These are phyloP conservation scores for Cercospora canescens DNA, from an alignment of 2,329 filamentous ascomycete species.

Conservation along the genomic window DNA sequence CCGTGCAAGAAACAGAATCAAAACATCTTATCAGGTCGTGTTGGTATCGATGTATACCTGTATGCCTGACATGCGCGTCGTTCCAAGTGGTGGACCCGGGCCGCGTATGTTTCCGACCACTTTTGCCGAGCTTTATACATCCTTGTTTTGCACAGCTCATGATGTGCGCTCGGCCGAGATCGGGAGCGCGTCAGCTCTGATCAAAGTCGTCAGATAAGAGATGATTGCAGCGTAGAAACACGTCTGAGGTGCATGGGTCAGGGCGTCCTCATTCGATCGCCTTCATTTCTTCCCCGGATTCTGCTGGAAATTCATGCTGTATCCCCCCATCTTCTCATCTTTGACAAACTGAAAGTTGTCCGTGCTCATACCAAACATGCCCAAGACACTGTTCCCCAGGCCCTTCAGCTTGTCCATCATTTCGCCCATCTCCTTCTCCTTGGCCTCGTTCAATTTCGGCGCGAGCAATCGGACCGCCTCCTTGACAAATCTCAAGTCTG, in stretches of 20 bases:
- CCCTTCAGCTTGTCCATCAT: constrained; percentile 98
- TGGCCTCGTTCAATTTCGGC: constrained; percentile 69
- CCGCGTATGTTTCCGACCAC: not conserved
- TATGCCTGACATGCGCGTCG: not conserved
- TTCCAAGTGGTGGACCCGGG: not conserved
- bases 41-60: not conserved
- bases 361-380: constrained; percentile 90
- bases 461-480: constrained; percentile 67
- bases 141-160: not conserved
- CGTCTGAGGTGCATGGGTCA: not conserved
- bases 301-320: constrained; percentile 85
- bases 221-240: not conserved
- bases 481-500: constrained; percentile 69
- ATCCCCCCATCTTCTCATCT: constrained; percentile 85
- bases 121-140: not conserved
- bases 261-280: not conserved
- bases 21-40: not conserved
- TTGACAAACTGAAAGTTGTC: constrained; percentile 94
- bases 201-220: not conserved
- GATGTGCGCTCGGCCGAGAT: not conserved
- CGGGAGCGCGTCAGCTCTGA: not conserved
- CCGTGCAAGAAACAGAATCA: not conserved
- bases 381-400: constrained; percentile 87
- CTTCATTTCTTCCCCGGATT: constrained; percentile 26
- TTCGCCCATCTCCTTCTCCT: constrained; percentile 85